These are phyloP conservation scores for Eimeria praecox DNA, from an alignment of 169 alveolate species.

Conservation along the genomic window DNA sequence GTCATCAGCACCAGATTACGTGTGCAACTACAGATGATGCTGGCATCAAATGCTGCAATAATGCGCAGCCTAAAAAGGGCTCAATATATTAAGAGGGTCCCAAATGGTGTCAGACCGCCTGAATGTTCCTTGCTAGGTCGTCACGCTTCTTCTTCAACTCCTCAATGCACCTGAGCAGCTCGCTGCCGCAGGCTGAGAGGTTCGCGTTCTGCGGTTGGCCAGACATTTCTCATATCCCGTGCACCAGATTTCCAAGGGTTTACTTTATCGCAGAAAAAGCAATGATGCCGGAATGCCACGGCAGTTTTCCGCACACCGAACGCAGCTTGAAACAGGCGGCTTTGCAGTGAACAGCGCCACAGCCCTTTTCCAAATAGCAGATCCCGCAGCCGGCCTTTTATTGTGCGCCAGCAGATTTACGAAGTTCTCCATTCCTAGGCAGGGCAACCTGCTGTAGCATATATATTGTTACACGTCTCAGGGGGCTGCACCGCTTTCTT, in stretches of 20 bases:
- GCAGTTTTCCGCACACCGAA: background rate
- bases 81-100: background rate
- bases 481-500: background rate
- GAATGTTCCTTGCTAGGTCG: conserved; percentile 82
- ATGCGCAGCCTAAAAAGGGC: background rate
- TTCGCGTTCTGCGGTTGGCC: conserved; percentile 85
- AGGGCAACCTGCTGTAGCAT: background rate
- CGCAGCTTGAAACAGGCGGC: background rate
- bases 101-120: background rate
- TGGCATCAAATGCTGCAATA: background rate
- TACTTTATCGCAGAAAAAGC: background rate
- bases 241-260: background rate
- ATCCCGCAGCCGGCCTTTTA: background rate
- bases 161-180: conserved; percentile 94
- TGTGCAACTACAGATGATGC: background rate
- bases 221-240: conserved; percentile 69
- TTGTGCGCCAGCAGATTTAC: background rate
- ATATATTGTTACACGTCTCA: background rate
- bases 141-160: conserved; percentile 95
- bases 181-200: conserved; percentile 92
- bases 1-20: background rate
- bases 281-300: background rate
- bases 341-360: background rate
- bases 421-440: background rate
- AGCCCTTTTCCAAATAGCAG: background rate